Evolutionary conservation across 192 early-diverging fungal genomes (phyloP), one percentile per base, ranked within the genome.

Genomic region (Backusella tarrabulga): DNA sequence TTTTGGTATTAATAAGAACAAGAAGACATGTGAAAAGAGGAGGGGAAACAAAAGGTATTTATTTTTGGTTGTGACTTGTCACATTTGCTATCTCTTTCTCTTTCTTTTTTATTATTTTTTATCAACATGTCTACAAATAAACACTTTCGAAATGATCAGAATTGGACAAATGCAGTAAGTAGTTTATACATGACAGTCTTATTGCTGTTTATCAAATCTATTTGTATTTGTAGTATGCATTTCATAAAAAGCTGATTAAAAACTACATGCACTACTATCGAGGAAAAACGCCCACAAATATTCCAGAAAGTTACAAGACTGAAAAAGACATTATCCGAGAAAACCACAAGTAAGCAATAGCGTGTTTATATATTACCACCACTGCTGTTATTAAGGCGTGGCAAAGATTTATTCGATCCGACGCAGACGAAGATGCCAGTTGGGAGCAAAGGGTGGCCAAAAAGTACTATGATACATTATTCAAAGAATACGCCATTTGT

Each of bases 401-500:
- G 34, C 32, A 56, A 70, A 92, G 90, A 74, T 94, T 93, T 76
- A 78, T 94, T 17, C 78, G 91, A 60, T 42, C 73, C 26, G 6
- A 23, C n/a, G 35, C 66, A 11, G 84, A 83, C 17, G 71, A 85
- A 19, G 83, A 87, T n/a, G 19, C 46, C 46, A 44, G 79, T 1
- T 96, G 94, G 94, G 94, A 94, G 69, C 77, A 91, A 67, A 80
- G 94, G 6, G 71, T 95, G 17, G 94, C 95, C 21, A 93, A 94
- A 78, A 93, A 94, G 72, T 95, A 96, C 76, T 94, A 96, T 75
- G 92, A 94, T 75, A 88, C 87, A 77, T 88, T 96, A 2, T 96
- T 94, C 80, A 95, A 95, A 67, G 95, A 96, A 74, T 96, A 93
- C 78, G 90, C 90, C 5, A 81, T 96, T 5, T 89, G 89, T 11